A percentile compares a stretch with the other conserved stretches of the same genome.
phyloP scores from a whole-genome alignment of 2,329 filamentous ascomycete species.

The Nemania sp. region DNA sequence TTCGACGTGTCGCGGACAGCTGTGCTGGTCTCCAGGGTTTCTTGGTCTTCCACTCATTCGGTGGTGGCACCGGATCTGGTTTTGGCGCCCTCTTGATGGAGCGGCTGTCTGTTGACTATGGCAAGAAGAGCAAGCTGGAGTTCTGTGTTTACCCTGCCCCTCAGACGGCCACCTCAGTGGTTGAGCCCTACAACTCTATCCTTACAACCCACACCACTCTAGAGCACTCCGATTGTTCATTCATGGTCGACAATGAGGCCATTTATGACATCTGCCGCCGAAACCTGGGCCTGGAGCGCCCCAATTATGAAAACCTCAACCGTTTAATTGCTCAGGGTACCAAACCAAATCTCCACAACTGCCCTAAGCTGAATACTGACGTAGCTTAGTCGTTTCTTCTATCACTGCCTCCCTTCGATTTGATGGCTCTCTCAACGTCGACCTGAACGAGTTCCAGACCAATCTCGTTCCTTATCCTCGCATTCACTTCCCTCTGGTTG shows the following conservation, averaged over 20 bases:
- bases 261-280: slow-evolving; percentile 99
- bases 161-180: slow-evolving; percentile 94
- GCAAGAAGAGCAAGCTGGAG: slow-evolving; percentile 99
- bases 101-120: slow-evolving; percentile 97
- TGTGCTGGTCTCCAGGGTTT: slow-evolving; percentile 98
- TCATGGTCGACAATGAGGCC: slow-evolving; percentile 99
- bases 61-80: slow-evolving; percentile 97
- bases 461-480: slow-evolving; percentile 98
- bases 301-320: slow-evolving; percentile 99
- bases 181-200: slow-evolving; percentile 99
- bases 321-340: slow-evolving; percentile 94
- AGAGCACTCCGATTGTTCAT: slow-evolving; percentile 99
- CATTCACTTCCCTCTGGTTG: slow-evolving; percentile 98
- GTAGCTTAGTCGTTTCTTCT: slow-evolving; percentile 82
- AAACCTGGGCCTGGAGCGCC: slow-evolving; percentile 95
- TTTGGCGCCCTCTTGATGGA: slow-evolving; percentile 99
- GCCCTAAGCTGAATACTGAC: slow-evolving; percentile 30
- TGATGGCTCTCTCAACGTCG: slow-evolving; percentile 98
- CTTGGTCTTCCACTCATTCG: slow-evolving; percentile 99
- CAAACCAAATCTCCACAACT: neutral
- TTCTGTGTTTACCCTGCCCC: slow-evolving; percentile 99
- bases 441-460: slow-evolving; percentile 99
- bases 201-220: slow-evolving; percentile 98
- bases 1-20: slow-evolving; percentile 96
- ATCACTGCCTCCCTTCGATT: slow-evolving; percentile 98